Percentiles rank a stretch among this genome's conserved stretches.
Conservation (phyloP, 495 filamentous ascomycete genomes). For the Daldinia caldariorum region DNA sequence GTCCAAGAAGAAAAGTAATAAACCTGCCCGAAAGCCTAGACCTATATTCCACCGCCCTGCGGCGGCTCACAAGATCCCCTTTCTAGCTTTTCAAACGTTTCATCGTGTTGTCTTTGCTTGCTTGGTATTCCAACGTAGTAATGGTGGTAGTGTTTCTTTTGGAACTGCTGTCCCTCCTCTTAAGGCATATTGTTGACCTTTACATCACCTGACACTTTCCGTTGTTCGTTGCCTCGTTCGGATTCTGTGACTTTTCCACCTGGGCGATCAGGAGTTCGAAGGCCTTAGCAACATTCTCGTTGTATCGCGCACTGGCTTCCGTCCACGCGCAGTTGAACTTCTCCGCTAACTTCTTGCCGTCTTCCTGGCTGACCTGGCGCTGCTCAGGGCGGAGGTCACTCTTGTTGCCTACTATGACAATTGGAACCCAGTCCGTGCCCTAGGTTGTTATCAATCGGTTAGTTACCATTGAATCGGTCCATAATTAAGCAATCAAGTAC, state of each 20-base stretch:
- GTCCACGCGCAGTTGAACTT: conserved; percentile 93
- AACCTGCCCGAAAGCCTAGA: conserved; percentile 12
- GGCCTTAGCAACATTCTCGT: conserved; percentile 90
- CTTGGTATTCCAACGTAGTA: conserved; percentile 19
- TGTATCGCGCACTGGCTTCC: conserved; percentile 91
- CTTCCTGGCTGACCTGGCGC: conserved; percentile 86
- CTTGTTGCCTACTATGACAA: conserved; percentile 97
- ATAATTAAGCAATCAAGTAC: not conserved
- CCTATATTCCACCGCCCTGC: conserved; percentile 17
- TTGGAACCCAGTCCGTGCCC: conserved; percentile 91
- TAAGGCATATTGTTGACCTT: conserved; percentile 12
- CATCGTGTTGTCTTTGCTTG: conserved; percentile 8
- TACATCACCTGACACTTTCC: conserved; percentile 89
- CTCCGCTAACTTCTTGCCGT: conserved; percentile 81
- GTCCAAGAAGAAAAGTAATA: not conserved
- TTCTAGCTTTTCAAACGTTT: conserved; percentile 18
- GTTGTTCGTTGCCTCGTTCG: conserved; percentile 78
- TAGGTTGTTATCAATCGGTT: conserved; percentile 49
- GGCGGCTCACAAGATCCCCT: conserved; percentile 3
- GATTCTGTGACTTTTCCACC: conserved; percentile 95
- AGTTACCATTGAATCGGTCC: conserved; percentile 14
- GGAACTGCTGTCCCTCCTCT: not conserved
- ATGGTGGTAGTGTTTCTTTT: not conserved
- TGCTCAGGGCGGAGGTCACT: conserved; percentile 92
- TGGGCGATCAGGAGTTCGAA: conserved; percentile 96